Evolutionary conservation across 768 basidiomycete species (phyloP), one percentile per base, ranked within the genome.

Genomic region (Boletus bicolor): DNA sequence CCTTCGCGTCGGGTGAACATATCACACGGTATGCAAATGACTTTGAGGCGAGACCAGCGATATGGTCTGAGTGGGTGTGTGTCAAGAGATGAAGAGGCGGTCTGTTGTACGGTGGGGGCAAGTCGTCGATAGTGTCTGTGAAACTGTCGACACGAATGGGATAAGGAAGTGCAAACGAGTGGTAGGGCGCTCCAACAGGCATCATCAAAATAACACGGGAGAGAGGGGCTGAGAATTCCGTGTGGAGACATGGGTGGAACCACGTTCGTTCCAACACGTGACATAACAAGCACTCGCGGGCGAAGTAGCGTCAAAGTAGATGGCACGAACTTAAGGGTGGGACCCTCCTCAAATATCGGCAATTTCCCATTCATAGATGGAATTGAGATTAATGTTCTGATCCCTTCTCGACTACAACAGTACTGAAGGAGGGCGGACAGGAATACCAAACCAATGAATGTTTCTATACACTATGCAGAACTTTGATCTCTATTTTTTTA

Each of bases 21-120:
- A 90, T 71, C 9, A 97, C 82, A 2, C 74, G 76, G 42, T 83
- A 82, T 3, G 81, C 83, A 65, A 95, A 94, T 0, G 84, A 86
- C 55, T 84, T 82, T 24, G 89, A 81, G 19, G 84, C 79, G 28
- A 97, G 78, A 5, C 95, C 93, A 42, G 72, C 73, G 50, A 93
- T 79, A 66, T 97, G 94, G 71, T 96, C 94, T 0, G 93, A 80
- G 72, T 96, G 95, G 0, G 93, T 90, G 67, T 97, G 93, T 0
- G 88, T 85, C 51, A 97, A 80, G n/a, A 97, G 81, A 68, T 91
- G 83, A 11, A 93, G 70, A 9, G 75, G 67, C 2, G 75, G 72
- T 57, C 66, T 59, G 47, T 72, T 76, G 49, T 64, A 71, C 0
- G 69, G 71, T 11, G 64, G 47, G 21, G 71, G 68, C 5, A 72